A percentile compares a stretch with the other conserved stretches of the same genome.
These are phyloP conservation scores for Porcisia deanei DNA, from an alignment of 208 protist genomes.

Conservation along the genomic window DNA sequence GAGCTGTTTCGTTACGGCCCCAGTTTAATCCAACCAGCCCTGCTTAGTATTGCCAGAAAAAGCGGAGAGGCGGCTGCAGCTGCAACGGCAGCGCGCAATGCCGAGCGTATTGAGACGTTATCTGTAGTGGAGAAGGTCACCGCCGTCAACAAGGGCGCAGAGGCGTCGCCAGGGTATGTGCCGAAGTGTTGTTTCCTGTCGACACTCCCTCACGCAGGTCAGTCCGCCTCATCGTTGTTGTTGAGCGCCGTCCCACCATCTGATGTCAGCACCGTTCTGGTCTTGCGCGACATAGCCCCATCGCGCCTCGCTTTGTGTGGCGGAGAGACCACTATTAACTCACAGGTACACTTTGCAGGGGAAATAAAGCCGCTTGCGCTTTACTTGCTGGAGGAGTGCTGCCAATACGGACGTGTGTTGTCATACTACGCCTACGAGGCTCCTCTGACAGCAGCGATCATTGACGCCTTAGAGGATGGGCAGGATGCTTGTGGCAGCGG, in stretches of 20 bases:
- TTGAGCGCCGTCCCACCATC: neutral
- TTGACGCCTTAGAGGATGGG: neutral
- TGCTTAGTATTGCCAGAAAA: slow-evolving; percentile 13
- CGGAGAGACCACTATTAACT: neutral
- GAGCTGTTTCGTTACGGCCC: slow-evolving; percentile 18
- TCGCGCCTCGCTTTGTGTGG: slow-evolving; percentile 33
- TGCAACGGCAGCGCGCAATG: neutral
- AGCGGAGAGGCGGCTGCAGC: neutral
- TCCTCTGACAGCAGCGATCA: neutral
- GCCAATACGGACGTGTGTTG: slow-evolving; percentile 75
- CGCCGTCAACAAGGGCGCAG: neutral
- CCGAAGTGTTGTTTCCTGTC: slow-evolving; percentile 9
- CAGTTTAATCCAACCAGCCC: slow-evolving; percentile 3
- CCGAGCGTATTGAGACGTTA: slow-evolving; percentile 3
- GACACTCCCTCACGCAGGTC: neutral
- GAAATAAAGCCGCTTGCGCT: slow-evolving; percentile 44
- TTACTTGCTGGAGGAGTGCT: slow-evolving; percentile 66
- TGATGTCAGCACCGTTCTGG: slow-evolving; percentile 39
- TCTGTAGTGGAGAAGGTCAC: neutral
- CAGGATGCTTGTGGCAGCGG: neutral
- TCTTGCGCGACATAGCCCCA: slow-evolving; percentile 37
- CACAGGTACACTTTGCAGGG: neutral
- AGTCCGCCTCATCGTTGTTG: neutral
- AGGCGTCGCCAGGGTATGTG: neutral
- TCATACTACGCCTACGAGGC: slow-evolving; percentile 60